phyloP scores from a whole-genome alignment of 441 rosid species.

The Euphorbia schlechtendalii region DNA sequence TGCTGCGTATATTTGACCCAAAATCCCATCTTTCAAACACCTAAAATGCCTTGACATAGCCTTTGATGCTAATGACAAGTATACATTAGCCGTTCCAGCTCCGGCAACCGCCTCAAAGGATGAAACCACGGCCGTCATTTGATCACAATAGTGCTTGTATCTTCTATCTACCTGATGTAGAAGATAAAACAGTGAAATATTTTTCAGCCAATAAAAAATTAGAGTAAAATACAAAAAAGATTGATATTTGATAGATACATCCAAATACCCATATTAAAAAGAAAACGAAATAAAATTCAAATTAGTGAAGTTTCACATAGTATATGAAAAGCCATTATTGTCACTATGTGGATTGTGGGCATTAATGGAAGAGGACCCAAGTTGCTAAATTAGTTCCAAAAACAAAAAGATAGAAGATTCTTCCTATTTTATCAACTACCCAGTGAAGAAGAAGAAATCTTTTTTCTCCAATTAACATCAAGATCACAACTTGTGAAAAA shows the following conservation, averaged over 20 bases:
- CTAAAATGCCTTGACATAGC: conserved; percentile 98
- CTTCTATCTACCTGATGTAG: conserved; percentile 64
- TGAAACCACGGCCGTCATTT: conserved; percentile 79
- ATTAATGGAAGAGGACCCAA: conserved; percentile 55
- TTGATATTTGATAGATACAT: background rate
- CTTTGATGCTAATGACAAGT: conserved; percentile 83
- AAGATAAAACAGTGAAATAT: conserved; percentile 2
- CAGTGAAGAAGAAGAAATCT: conserved; percentile 21
- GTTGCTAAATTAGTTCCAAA: conserved; percentile 59
- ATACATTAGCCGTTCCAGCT: conserved; percentile 60
- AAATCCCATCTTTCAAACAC: conserved; percentile 80
- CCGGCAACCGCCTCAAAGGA: conserved; percentile 80
- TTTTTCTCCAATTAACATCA: conserved; percentile 16
- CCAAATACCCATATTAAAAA: conserved; percentile 6
- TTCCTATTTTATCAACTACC: conserved; percentile 22
- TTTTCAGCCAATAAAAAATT: conserved; percentile 6
- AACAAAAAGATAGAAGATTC: conserved; percentile 14
- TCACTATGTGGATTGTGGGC: conserved; percentile 43
- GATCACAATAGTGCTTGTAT: conserved; percentile 84
- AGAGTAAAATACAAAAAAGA: conserved; percentile 9
- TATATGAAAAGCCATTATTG: conserved; percentile 35
- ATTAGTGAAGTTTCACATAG: conserved; percentile 31
- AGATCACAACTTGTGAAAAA: conserved; percentile 7
- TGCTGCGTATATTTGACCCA: conserved; percentile 63
- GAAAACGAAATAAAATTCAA: too few species aligned